Evolutionary conservation across 2,329 filamentous ascomycete genomes (phyloP).

Genomic region (Celoporthe dispersa): DNA sequence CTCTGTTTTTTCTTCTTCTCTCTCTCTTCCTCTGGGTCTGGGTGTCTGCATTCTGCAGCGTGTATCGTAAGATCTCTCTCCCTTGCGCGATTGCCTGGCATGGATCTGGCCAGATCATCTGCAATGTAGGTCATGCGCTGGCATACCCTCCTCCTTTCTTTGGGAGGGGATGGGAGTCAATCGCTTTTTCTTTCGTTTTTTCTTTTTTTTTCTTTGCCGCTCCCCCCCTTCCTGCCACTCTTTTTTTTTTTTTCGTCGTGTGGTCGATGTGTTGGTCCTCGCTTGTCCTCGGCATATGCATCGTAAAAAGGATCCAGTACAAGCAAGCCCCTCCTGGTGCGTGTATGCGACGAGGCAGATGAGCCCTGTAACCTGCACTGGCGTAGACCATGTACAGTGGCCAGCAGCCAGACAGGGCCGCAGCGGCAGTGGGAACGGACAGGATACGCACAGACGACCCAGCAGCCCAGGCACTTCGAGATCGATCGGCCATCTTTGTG

Average conservation of each 20-base stretch:
- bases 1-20: not conserved
- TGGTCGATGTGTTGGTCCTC: not conserved
- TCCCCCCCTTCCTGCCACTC: not conserved
- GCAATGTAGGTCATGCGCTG: slow-evolving; percentile 8
- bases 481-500: slow-evolving; percentile 18
- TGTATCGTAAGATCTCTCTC: not conserved
- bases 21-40: not conserved
- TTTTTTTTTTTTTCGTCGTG: not conserved
- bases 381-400: no score
- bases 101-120: not conserved
- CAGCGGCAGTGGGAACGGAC: not conserved
- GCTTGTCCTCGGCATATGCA: not conserved
- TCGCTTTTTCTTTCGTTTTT: not conserved
- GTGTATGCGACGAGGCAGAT: not conserved
- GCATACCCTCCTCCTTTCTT: not conserved
- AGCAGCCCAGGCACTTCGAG: slow-evolving; percentile 11
- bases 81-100: not conserved
- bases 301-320: not conserved
- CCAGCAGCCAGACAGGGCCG: not conserved
- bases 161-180: not conserved
- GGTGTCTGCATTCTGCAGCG: not conserved
- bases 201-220: not conserved
- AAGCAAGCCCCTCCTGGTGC: not conserved
- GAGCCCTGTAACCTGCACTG: not conserved
- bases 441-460: slow-evolving; percentile 23